Evolutionary conservation across 257 asterid species (phyloP), one percentile per base, ranked within the genome.

Genomic region (Solanum lignicaule): DNA sequence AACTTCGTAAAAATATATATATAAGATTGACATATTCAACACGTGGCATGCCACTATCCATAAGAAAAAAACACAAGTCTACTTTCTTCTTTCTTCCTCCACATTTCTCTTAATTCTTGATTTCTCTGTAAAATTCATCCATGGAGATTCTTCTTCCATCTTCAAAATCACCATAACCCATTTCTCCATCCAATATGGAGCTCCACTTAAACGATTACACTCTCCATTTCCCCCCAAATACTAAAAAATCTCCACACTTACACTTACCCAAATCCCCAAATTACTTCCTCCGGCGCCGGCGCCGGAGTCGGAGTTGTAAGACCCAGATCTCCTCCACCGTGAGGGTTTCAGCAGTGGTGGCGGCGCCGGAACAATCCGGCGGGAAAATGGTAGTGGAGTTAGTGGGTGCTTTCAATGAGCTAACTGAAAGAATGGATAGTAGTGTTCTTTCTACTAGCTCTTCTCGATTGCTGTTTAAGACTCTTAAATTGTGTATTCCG

Each of bases 371-470:
- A 89, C 98, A 96, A n/a, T 94, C 96, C 6, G 99, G 99, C 25
- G 99, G 99, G 60, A 96, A 94, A 93, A 94, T 95, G 98, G 98
- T 95, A 83, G 98, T 94, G 86, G 98, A 96, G 88, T 89, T 96
- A 66, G 98, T 96, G 9, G 98, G 98, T 85, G 97, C 98, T 21
- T 96, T 95, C 93, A 96, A 95, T 71, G 95, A 95, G 89, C 93
- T 96, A 31, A 93, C 98, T 20, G 95, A 94, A 89, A 92, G 98
- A 88, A 96, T 92, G 97, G 92, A 90, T 68, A 89, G 75, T 81
- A 89, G 69, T 74, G 85, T 35, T 18, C 90, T 93, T 46, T 93
- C 98, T 16, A 92, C 89, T 83, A 92, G 94, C 87, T 94, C 98
- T 72, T 94, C 98, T 14, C 90, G 91, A 23, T 92, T 95, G 92